Conservation (phyloP, 305 asterid genomes). For the Solanum aculeatissimum region DNA sequence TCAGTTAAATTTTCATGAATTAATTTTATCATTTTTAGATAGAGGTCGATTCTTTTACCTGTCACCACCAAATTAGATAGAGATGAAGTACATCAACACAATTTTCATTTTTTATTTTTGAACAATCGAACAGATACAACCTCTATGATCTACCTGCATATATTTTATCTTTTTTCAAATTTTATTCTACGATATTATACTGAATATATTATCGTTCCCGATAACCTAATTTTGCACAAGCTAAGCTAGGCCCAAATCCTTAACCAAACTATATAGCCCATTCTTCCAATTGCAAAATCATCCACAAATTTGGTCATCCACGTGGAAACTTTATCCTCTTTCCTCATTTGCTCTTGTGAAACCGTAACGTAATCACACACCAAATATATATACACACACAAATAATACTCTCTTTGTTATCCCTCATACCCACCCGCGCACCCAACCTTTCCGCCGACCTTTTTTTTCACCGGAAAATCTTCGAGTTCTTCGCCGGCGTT, state of each 20-base stretch:
- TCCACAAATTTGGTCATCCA: constrained; percentile 2
- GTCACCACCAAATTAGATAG: not conserved
- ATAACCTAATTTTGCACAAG: too few relatives aligned
- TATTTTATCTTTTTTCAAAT: not conserved
- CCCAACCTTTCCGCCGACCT: not conserved
- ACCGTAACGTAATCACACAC: not conserved
- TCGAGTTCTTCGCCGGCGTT: not conserved
- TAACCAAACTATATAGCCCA: not conserved
- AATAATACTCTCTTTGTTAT: not conserved
- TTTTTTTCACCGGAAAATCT: not conserved
- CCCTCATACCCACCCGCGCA: not conserved
- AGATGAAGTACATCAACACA: not conserved
- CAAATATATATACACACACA: not conserved
- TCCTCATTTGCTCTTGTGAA: constrained; percentile 15
- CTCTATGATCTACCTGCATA: not conserved
- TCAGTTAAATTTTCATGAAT: not conserved
- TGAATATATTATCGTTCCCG: not conserved
- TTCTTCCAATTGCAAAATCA: not conserved
- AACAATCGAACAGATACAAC: not conserved
- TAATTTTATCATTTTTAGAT: not conserved
- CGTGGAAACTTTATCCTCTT: constrained; percentile 11
- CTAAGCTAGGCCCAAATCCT: not conserved
- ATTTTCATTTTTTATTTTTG: not conserved
- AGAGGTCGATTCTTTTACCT: not conserved
- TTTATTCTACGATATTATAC: not conserved